A percentile compares a stretch with the other conserved stretches of the same genome.
phyloP scores from a whole-genome alignment of 768 basidiomycete species.

The button mushroom (Agaricus bisporus) region DNA sequence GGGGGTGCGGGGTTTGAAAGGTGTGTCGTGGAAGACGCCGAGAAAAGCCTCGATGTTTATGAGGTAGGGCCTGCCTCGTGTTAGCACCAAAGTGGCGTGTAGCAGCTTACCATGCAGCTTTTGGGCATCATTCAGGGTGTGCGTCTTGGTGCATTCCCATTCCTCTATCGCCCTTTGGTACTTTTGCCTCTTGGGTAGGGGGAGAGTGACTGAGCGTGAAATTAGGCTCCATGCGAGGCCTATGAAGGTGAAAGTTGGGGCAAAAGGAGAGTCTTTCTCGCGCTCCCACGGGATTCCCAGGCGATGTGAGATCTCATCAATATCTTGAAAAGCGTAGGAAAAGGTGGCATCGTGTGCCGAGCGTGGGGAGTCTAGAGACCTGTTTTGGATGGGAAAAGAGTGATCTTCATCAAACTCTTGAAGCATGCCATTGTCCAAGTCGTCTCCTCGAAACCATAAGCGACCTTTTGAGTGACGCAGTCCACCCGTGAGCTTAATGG shows the following conservation, averaged over 20 bases:
- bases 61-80: neutral
- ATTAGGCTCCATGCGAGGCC: neutral
- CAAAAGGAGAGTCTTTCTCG: conserved; percentile 11
- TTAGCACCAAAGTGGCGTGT: neutral
- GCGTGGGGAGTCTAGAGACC: conserved; percentile 16
- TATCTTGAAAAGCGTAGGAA: conserved; percentile 16
- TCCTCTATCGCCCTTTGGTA: conserved; percentile 16
- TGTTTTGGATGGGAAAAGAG: conserved; percentile 5
- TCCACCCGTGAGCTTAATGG: neutral
- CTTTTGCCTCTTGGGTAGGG: conserved; percentile 14
- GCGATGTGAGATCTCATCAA: conserved; percentile 21
- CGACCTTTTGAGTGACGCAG: conserved; percentile 1
- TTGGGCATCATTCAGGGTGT: conserved; percentile 20
- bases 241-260: conserved; percentile 6
- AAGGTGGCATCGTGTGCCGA: neutral
- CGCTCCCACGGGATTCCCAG: conserved; percentile 20
- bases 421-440: conserved; percentile 9
- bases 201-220: conserved; percentile 1
- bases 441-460: conserved; percentile 21
- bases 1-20: conserved; percentile 21
- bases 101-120: neutral
- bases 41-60: conserved; percentile 19
- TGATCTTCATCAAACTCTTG: conserved; percentile 28
- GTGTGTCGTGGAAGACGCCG: conserved; percentile 16
- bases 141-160: conserved; percentile 10